These are phyloP conservation scores for Penicillium chermesinum DNA, from an alignment of 495 filamentous ascomycete species.

Conservation along the genomic window DNA sequence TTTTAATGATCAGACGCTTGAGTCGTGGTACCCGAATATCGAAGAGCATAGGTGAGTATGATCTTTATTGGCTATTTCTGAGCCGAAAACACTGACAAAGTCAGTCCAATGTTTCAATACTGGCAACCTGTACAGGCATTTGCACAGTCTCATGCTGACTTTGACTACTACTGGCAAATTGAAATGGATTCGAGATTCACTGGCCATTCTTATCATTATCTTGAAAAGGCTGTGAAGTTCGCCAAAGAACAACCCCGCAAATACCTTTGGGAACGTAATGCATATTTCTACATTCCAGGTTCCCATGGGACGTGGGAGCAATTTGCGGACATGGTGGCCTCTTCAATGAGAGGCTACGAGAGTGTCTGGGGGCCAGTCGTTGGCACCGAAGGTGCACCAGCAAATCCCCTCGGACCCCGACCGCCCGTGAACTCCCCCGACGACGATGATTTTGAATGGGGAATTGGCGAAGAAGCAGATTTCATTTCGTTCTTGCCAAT, in stretches of 20 bases:
- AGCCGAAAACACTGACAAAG: background rate
- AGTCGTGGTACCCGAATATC: conserved; percentile 12
- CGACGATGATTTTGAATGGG: conserved; percentile 66
- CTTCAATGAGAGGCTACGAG: conserved; percentile 1
- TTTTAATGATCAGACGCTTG: conserved; percentile 45
- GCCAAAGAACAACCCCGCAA: conserved; percentile 56
- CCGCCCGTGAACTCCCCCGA: background rate
- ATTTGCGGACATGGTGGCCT: conserved; percentile 6
- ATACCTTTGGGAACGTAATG: conserved; percentile 67
- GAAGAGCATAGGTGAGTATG: conserved; percentile 11
- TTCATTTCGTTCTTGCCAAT: conserved; percentile 63
- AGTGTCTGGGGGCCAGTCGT: conserved; percentile 57
- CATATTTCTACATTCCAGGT: conserved; percentile 60
- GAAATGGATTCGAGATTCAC: conserved; percentile 64
- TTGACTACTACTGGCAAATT: conserved; percentile 69
- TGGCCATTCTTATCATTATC: conserved; percentile 56
- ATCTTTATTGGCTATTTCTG: background rate
- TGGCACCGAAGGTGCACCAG: conserved; percentile 30
- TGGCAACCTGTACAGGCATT: conserved; percentile 31
- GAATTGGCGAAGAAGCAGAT: conserved; percentile 69
- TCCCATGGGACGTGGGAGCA: conserved; percentile 45
- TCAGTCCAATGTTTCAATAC: conserved; percentile 15
- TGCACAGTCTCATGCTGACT: conserved; percentile 54
- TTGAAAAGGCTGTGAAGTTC: conserved; percentile 54
- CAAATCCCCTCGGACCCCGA: background rate